Base-by-base conservation (phyloP, 2,329 filamentous ascomycete genomes). In the Achaetomium macrosporum region DNA sequence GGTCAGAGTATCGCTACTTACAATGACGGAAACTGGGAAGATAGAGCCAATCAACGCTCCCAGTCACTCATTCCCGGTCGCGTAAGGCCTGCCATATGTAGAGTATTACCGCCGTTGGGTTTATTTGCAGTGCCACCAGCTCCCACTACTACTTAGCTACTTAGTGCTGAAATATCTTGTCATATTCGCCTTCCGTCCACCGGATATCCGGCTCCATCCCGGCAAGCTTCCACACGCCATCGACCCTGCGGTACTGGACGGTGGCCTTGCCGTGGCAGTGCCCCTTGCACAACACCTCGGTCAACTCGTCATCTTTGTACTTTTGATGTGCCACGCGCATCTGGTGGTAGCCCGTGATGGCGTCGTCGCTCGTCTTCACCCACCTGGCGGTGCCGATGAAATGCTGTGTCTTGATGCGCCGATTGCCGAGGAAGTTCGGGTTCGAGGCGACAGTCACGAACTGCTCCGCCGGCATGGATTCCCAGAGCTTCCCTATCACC, bases 211-310 rank as follows among this genome's bases (percentile, higher is more conserved):
- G 77, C 63, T 68, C 67, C 46, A 81, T 63, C 2, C 77, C 77
- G 0, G 77, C 77, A 68, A 80, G 80, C 68, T 80, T 80, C 77
- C 77, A 81, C 57, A 73, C 74, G 1, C 77, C 78, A 31, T 80
- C 71, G n/a, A 81, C 71, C 69, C 75, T 78, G 65, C 73, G 74
- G 65, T 81, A 82, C 73, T 73, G 76, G 60, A 79, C 74, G 54
- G 67, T 73, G 62, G 77, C 78, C 59, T 69, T 73, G 57, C 73
- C 76, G 65, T 82, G 78, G 5, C 76, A 76, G 58, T 81, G 77
- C n/a, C 77, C 77, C 69, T 79, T 78, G 60, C 76, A 69, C 2
- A 67, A 66, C 19, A 81, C 76, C 47, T 71, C 67, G n/a, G 63
- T 70, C 49, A 70, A 61, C 15, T 65, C 68, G 53, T 68, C 71